Evolutionary conservation across 768 basidiomycete species (phyloP).

Genomic region (Mycena albidolilacea): DNA sequence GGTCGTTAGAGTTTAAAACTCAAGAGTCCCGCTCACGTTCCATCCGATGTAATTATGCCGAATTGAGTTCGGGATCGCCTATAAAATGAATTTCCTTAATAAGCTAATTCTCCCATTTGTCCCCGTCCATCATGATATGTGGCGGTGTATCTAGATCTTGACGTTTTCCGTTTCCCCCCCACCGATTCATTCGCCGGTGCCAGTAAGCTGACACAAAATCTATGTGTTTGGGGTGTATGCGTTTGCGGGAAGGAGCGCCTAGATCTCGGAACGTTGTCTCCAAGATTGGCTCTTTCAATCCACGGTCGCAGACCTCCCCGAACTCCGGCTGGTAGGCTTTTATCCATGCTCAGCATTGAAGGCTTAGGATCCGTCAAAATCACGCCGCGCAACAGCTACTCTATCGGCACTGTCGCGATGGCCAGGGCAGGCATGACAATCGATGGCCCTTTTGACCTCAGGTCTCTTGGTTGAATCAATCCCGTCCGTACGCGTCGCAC

Average conservation of each 20-base stretch:
- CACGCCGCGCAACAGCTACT: not conserved
- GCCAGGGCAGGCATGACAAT: not conserved
- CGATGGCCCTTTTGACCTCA: not conserved
- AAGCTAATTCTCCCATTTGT: not conserved
- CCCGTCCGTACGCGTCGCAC: constrained; percentile 40
- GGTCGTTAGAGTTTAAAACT: not conserved
- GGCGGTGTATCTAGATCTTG: constrained; percentile 6
- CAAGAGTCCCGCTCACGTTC: no score
- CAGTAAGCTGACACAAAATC: not conserved
- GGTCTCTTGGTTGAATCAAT: constrained; percentile 7
- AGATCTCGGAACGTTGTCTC: constrained; percentile 17
- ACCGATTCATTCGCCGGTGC: not conserved
- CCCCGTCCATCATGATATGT: not conserved
- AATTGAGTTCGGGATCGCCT: constrained; percentile 4
- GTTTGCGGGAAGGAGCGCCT: constrained; percentile 7
- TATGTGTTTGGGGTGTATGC: constrained; percentile 15
- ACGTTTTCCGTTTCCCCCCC: not conserved
- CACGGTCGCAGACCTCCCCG: not conserved
- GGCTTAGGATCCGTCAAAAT: not conserved
- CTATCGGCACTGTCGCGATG: constrained; percentile 7
- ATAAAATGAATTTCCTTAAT: not conserved
- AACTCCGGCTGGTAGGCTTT: not conserved
- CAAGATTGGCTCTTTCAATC: constrained; percentile 9
- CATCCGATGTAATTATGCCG: not conserved
- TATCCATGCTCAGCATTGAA: not conserved